Base-by-base conservation (phyloP, 768 basidiomycete genomes). In the Suillus cothurnatus region DNA sequence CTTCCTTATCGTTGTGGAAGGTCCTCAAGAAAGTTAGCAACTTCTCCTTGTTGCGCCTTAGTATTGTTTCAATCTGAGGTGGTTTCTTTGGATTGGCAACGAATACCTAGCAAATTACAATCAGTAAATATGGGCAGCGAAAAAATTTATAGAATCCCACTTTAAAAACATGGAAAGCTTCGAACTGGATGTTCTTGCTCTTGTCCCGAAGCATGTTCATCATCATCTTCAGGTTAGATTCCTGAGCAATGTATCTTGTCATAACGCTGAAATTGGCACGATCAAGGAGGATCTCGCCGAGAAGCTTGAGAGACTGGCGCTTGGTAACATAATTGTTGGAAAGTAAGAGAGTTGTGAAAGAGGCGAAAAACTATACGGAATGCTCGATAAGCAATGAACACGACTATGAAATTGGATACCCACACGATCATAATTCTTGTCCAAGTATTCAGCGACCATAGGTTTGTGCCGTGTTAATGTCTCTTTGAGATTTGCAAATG, bases 141-240 rank as follows among this genome's bases (percentile, higher is more conserved):
- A 57, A 49, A 21, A 28, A 41, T 38, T 39, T 19, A 31, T 26
- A 34, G 34, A 19, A 3, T 72, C 85, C n/a, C 62, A 95, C 97
- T 88, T 99, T 99, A 87, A 99, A 99, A 45, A 99, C 97, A 72
- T 99, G 97, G 80, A 99, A 99, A 3, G 97, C 97, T 76, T 99
- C 97, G 64, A 99, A 99, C 77, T 99, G 97, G 55, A 99, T 99
- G 78, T 99, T 99, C 84, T 95, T 94, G 85, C 96, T 98, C 86
- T 96, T 97, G 76, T 98, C 95, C 67, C 96, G 86, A 63, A 99
- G 82, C 63, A 99, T 85, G 78, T 99, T 99, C 97, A 99, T 99
- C 94, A 99, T 97, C 91, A 97, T 94, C 89, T 99, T 98, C 68
- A 99, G 84, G 76, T 99, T 99, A 34, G 89, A 91, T 74, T 98